Percentiles rank a stretch among this genome's conserved stretches.
Evolutionary conservation across 192 early-diverging fungal species (phyloP).

Genomic region (Polychytrium aggregatum): DNA sequence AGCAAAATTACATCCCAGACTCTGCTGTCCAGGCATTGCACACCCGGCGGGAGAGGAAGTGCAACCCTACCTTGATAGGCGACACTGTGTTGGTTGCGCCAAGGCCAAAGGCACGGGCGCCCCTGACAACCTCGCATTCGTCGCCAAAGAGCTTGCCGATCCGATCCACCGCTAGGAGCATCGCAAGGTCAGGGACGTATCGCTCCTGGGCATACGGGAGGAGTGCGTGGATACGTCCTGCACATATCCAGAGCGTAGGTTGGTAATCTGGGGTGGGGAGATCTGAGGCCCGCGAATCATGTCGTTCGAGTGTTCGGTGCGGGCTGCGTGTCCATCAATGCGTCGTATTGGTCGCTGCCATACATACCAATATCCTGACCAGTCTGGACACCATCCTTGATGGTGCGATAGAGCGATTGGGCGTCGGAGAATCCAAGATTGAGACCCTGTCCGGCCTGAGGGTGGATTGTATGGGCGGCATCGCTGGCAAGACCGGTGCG

Average conservation of each 20-base stretch:
- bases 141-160: constrained; percentile 68
- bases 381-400: constrained; percentile 49
- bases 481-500: constrained; percentile 41
- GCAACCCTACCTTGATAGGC: constrained; percentile 46
- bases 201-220: constrained; percentile 68
- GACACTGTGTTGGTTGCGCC: constrained; percentile 55
- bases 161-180: constrained; percentile 75
- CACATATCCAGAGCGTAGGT: not conserved
- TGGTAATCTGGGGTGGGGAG: not conserved
- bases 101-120: constrained; percentile 62
- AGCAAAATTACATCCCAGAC: no score
- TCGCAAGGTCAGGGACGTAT: constrained; percentile 70
- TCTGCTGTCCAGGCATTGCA: no score
- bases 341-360: not conserved
- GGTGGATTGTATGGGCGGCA: constrained; percentile 92
- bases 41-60: no score
- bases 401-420: constrained; percentile 46
- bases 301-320: not conserved
- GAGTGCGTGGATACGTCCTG: constrained; percentile 59
- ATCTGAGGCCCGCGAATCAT: not conserved
- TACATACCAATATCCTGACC: constrained; percentile 73
- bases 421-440: constrained; percentile 89
- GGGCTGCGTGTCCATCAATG: not conserved
- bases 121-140: constrained; percentile 45
- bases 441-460: constrained; percentile 91